Percentiles rank a stretch among this genome's conserved stretches.
Evolutionary conservation across 2,329 filamentous ascomycete genomes (phyloP).

Genomic region (Pyrenochaeta sp.): DNA sequence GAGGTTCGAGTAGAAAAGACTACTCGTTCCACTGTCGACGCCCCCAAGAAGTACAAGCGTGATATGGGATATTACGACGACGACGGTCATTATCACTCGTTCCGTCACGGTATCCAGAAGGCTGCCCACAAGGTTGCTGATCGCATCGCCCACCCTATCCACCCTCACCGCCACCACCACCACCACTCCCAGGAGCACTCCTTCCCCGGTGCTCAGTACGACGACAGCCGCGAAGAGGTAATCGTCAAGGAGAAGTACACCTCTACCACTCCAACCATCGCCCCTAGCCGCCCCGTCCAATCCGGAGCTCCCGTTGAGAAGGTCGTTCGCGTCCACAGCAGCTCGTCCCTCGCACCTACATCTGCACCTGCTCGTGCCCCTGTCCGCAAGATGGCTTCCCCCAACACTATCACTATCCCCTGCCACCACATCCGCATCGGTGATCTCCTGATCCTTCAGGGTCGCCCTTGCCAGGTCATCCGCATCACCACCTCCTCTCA

Average conservation of each 20-base stretch:
- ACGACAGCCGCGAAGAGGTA: slow-evolving; percentile 55
- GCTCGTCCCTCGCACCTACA: slow-evolving; percentile 73
- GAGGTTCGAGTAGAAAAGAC: slow-evolving; percentile 61
- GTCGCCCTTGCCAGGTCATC: slow-evolving; percentile 99
- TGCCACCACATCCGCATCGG: slow-evolving; percentile 99
- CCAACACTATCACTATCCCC: slow-evolving; percentile 95
- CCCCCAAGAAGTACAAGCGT: slow-evolving; percentile 59
- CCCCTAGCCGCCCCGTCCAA: slow-evolving; percentile 45
- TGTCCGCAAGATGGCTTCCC: slow-evolving; percentile 59
- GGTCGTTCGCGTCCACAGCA: slow-evolving; percentile 36
- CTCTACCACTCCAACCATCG: slow-evolving; percentile 39
- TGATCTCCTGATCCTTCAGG: slow-evolving; percentile 98
- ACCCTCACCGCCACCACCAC: slow-evolving; percentile 63
- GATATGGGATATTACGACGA: slow-evolving; percentile 85
- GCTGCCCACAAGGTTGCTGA: slow-evolving; percentile 63
- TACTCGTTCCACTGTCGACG: slow-evolving; percentile 62
- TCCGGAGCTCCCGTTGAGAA: slow-evolving; percentile 48
- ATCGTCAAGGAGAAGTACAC: slow-evolving; percentile 58
- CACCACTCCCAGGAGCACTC: slow-evolving; percentile 48
- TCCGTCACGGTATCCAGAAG: slow-evolving; percentile 74
- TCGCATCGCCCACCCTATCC: slow-evolving; percentile 70
- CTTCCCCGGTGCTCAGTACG: slow-evolving; percentile 43
- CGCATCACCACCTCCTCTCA: slow-evolving; percentile 97
- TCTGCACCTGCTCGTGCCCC: slow-evolving; percentile 23
- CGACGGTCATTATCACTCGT: slow-evolving; percentile 77